Percentiles rank a stretch among this genome's conserved stretches.
Conservation (phyloP, 192 early-diverging fungal species). For the Coemansia sp. region DNA sequence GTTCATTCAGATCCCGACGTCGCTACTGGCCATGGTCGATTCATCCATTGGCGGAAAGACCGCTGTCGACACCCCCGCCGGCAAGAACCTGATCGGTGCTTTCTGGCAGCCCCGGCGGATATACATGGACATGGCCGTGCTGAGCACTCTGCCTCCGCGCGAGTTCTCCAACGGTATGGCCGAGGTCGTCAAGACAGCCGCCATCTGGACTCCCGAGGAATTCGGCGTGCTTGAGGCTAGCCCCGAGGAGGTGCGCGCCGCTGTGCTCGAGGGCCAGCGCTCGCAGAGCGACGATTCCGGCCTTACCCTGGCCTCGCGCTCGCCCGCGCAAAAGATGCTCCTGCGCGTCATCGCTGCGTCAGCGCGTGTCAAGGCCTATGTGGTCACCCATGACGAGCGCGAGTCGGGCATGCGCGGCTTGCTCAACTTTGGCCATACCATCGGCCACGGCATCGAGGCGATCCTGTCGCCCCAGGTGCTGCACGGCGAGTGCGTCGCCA, state of each 20-base stretch:
- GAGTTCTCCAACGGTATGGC: constrained; percentile 97
- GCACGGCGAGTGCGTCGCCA: constrained; percentile 95
- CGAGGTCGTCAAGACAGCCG: constrained; percentile 97
- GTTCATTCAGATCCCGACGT: constrained; percentile 94
- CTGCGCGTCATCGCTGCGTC: constrained; percentile 84
- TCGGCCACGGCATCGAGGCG: constrained; percentile 96
- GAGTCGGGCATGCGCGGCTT: constrained; percentile 91
- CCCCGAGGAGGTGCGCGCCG: constrained; percentile 73
- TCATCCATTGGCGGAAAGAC: constrained; percentile 97
- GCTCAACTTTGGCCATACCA: constrained; percentile 95
- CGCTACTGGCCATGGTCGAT: constrained; percentile 95
- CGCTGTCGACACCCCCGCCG: constrained; percentile 91
- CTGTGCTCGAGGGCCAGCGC: constrained; percentile 56
- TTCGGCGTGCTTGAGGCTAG: constrained; percentile 88
- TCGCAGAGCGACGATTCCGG: constrained; percentile 2
- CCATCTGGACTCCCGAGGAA: constrained; percentile 84
- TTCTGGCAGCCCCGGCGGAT: constrained; percentile 96
- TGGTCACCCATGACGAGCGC: constrained; percentile 93
- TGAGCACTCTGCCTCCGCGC: constrained; percentile 82
- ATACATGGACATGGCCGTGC: constrained; percentile 84
- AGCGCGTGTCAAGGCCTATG: constrained; percentile 86
- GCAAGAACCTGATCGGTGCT: constrained; percentile 93
- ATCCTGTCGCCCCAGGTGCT: constrained; percentile 82
- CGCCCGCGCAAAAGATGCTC: constrained; percentile 61
- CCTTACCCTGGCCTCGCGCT: constrained; percentile 54